phyloP scores from a whole-genome alignment of 176 grass and related monocot species.

The Juncus inflexus region DNA sequence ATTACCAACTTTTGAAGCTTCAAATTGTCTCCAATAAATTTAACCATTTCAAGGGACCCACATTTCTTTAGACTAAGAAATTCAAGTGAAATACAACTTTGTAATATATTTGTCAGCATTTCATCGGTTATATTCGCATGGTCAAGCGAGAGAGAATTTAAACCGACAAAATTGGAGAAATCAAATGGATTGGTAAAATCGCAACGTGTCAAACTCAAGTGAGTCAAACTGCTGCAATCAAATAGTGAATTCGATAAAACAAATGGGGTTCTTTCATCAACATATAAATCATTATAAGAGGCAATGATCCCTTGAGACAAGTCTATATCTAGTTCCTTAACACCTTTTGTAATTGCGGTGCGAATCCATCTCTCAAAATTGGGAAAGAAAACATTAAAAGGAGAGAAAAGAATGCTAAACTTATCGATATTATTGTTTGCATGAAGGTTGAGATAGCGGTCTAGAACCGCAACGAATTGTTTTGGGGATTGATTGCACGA shows the following conservation, averaged over 20 bases:
- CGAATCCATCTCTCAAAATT: conserved; percentile 38
- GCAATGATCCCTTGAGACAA: conserved; percentile 13
- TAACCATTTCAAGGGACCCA: conserved; percentile 7
- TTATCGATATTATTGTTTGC: conserved; percentile 28
- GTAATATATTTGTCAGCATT: conserved; percentile 18
- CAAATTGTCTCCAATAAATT: conserved; percentile 20
- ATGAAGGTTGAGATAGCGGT: conserved; percentile 36
- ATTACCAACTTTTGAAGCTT: conserved; percentile 34
- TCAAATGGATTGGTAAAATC: conserved; percentile 16
- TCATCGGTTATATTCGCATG: conserved; percentile 28
- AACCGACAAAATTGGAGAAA: conserved; percentile 13
- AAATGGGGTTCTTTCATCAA: conserved; percentile 1
- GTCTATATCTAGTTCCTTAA: conserved; percentile 40
- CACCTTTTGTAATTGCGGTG: conserved; percentile 29
- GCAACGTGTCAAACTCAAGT: conserved; percentile 33
- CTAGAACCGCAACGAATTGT: conserved; percentile 22
- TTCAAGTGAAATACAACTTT: conserved; percentile 26
- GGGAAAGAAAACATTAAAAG: conserved; percentile 7
- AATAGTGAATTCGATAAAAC: conserved; percentile 28
- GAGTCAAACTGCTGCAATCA: conserved; percentile 21
- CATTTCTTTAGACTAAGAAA: conserved; percentile 38
- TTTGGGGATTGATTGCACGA: conserved; percentile 28
- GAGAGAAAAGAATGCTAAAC: conserved; percentile 35
- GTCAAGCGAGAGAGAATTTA: conserved; percentile 35
- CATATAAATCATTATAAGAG: neutral